Evolutionary conservation across 768 basidiomycete species (phyloP), one percentile per base, ranked within the genome.

Genomic region (Trametes maxima): DNA sequence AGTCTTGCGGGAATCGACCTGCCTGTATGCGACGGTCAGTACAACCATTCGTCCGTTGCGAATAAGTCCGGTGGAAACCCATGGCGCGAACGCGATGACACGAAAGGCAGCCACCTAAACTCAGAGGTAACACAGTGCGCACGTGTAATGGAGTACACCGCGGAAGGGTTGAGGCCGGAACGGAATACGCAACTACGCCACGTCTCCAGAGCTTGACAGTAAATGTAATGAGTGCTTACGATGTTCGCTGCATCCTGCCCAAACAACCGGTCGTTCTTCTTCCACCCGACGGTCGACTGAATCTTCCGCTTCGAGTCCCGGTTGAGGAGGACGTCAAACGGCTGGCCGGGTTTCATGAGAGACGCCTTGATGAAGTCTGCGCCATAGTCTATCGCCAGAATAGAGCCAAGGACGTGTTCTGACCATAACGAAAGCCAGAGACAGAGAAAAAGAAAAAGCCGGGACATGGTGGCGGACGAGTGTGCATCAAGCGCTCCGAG

Each of bases 351-450:
- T 25, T 68, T 66, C 68, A 72, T 67, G 49, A 98, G 78, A 4
- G 95, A 95, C 28, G 94, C 92, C 76, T 98, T 99, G 70, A 95
- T 98, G 84, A 88, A 95, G 77, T 98, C 97, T 17, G 92, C 85
- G 72, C 97, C 97, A 84, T 97, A 98, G 85, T 99, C 97, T 70
- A 99, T 92, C 19, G 95, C 95, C 49, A 99, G 84, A 13, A 98
- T 84, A 2, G 95, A 86, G 21, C 88, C 90, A 43, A 83, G 68
- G 19, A 63, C 69, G 49, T 46, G 55, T 59, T 66, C 62, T 21
- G 56, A 65, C 70, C 49, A 67, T 46, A 50, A 52, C 44, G 51
- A 62, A 24, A 63, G 67, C 66, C 60, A 70, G 48, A 63, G 67
- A 63, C 57, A 71, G 21, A 64, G 54, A 49, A 55, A 68, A n/a